These are phyloP conservation scores for Anthracocystis walkeri DNA, from an alignment of 1,284 basidiomycete species.

Conservation along the genomic window DNA sequence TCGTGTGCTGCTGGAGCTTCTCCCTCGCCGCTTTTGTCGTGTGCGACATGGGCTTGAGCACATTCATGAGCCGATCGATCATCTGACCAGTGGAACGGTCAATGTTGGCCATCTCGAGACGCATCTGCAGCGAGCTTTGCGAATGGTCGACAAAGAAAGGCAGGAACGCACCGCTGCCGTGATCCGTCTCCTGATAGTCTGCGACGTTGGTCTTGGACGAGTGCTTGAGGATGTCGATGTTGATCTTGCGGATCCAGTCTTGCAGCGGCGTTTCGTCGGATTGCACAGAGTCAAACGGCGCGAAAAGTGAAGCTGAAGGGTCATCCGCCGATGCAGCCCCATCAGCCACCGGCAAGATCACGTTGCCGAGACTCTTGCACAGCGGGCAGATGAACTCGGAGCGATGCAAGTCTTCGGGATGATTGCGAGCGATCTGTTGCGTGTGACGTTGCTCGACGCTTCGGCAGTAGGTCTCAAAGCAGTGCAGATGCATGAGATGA, in stretches of 20 bases:
- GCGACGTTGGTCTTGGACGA: slow-evolving; percentile 54
- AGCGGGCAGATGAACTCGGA: slow-evolving; percentile 97
- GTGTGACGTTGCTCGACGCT: slow-evolving; percentile 90
- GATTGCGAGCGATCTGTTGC: slow-evolving; percentile 89
- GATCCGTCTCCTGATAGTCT: slow-evolving; percentile 58
- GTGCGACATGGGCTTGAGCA: slow-evolving; percentile 62
- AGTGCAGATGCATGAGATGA: slow-evolving; percentile 96
- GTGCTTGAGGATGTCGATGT: slow-evolving; percentile 68
- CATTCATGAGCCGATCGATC: slow-evolving; percentile 63
- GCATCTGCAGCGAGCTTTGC: slow-evolving; percentile 45
- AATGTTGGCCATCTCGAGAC: slow-evolving; percentile 43
- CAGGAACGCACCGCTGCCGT: slow-evolving; percentile 66
- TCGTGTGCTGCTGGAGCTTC: slow-evolving; percentile 56
- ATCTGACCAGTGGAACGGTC: slow-evolving; percentile 58
- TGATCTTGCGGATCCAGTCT: slow-evolving; percentile 69
- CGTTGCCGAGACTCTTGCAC: slow-evolving; percentile 97
- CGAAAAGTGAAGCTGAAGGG: slow-evolving; percentile 3
- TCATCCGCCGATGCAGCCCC: slow-evolving; percentile 11
- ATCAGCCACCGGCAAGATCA: slow-evolving; percentile 83
- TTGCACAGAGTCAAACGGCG: slow-evolving; percentile 27
- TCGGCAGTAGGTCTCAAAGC: slow-evolving; percentile 89
- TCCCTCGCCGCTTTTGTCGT: slow-evolving; percentile 46
- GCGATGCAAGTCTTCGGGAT: slow-evolving; percentile 90
- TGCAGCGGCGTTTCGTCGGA: slow-evolving; percentile 51
- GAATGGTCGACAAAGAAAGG: slow-evolving; percentile 58